Evolutionary conservation across 352 stramenopile genomes (phyloP).

Genomic region (Phytophthora chlamydospora): DNA sequence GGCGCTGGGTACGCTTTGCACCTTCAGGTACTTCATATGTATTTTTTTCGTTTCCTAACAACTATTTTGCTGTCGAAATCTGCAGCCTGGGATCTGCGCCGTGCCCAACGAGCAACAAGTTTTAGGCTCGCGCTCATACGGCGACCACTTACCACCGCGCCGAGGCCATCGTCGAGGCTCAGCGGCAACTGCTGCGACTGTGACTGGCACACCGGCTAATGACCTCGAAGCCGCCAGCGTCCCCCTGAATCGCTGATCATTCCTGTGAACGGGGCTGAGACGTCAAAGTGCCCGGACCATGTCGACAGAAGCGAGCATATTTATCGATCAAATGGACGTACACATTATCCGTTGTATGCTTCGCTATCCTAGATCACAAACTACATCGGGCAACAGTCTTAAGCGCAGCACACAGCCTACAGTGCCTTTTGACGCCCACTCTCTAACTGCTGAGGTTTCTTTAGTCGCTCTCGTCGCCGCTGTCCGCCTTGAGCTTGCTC

Average conservation of each 20-base stretch:
- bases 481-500: conserved; percentile 87
- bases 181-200: conserved; percentile 19
- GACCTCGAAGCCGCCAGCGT: conserved; percentile 31
- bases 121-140: conserved; percentile 32
- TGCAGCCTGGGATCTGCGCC: conserved; percentile 75
- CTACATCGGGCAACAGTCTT: conserved; percentile 18
- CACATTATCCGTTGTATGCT: conserved; percentile 18
- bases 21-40: background rate
- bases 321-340: conserved; percentile 39
- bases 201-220: conserved; percentile 14
- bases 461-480: conserved; percentile 82
- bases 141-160: conserved; percentile 30
- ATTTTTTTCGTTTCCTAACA: background rate
- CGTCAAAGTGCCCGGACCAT: background rate
- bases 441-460: conserved; percentile 12
- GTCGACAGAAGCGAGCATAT: conserved; percentile 23
- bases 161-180: conserved; percentile 27
- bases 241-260: conserved; percentile 30
- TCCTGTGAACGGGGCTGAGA: conserved; percentile 2
- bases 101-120: conserved; percentile 75
- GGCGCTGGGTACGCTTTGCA: conserved; percentile 61
- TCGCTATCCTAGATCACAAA: conserved; percentile 6
- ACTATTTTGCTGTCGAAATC: conserved; percentile 2
- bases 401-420: conserved; percentile 8
- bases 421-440: background rate